A percentile compares a stretch with the other conserved stretches of the same genome.
Conservation (phyloP, 345 rosid species). For the Litchi chinensis region DNA sequence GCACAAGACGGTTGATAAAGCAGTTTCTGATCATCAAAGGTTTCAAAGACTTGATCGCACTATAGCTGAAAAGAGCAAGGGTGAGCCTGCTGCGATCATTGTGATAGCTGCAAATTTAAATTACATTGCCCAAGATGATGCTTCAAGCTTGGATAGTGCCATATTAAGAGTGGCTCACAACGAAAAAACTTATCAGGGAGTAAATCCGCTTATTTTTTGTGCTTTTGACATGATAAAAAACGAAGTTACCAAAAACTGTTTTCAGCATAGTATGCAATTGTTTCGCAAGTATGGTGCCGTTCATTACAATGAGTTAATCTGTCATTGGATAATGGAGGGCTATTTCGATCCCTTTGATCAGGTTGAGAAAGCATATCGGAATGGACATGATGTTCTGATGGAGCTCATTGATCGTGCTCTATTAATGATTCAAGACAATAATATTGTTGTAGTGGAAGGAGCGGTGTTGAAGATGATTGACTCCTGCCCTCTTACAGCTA, state of each 20-base stretch:
- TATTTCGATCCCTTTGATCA: slow-evolving; percentile 44
- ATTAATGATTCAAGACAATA: slow-evolving; percentile 48
- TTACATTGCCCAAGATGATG: not conserved
- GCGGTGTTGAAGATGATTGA: slow-evolving; percentile 30
- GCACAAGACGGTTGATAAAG: not conserved
- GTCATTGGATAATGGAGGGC: slow-evolving; percentile 69
- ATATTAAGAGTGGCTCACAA: not conserved
- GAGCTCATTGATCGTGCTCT: slow-evolving; percentile 46
- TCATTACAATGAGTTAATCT: slow-evolving; percentile 54
- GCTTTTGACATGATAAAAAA: slow-evolving; percentile 24
- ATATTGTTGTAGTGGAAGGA: slow-evolving; percentile 46
- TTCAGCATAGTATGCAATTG: slow-evolving; percentile 48
- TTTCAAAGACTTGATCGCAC: not conserved
- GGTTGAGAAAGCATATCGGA: slow-evolving; percentile 44
- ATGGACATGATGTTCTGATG: slow-evolving; percentile 52
- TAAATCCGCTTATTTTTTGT: slow-evolving; percentile 26
- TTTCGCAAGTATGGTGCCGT: slow-evolving; percentile 35
- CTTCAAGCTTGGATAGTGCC: not conserved
- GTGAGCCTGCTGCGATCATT: slow-evolving; percentile 36
- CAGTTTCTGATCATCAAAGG: not conserved
- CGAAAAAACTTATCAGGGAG: not conserved
- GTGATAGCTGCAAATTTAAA: slow-evolving; percentile 41
- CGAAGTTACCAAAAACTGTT: slow-evolving; percentile 33
- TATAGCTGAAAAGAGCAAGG: slow-evolving; percentile 16
- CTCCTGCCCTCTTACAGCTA: slow-evolving; percentile 22